Evolutionary conservation across 176 grass and related monocot genomes (phyloP), one percentile per base, ranked within the genome.

Genomic region (Tillandsia fasciculata): DNA sequence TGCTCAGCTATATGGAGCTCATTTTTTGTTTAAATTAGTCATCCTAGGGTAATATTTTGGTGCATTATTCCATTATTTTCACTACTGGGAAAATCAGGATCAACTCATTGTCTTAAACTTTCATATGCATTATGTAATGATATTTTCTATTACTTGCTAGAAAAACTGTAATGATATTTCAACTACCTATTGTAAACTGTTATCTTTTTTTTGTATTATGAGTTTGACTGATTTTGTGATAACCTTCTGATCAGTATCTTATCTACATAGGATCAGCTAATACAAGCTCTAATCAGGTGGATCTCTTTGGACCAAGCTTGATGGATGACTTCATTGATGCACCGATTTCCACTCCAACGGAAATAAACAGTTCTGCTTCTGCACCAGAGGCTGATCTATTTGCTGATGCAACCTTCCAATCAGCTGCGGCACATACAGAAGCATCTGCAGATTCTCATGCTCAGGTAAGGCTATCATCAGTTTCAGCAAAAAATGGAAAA

Each of bases 371-470:
- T 49, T 57, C 42, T 67, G 54, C 52, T 75, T 23, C 76, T 80
- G 76, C 69, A 11, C 29, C 72, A 64, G 67, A 79, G 67, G 59
- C 76, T 78, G 86, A 89, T 77, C 82, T 93, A 86, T 89, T 93
- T 86, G 79, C 83, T 3, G 63, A 67, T 79, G 28, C 70, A 42
- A 51, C 61, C 51, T 89, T 89, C 67, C 77, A 83, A 57, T 81
- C 74, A 69, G 67, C 67, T 6, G 50, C 83, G 66, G 14, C 73
- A 67, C 74, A 75, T 57, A 48, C 53, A 28, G 71, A 84, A 69
- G 26, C 68, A 80, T 66, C 71, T 66, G 22, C 73, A 64, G 33
- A 15, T 67, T 67, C 65, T 49, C 11, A 49, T 49, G 22, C 58
- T 64, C 71, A 81, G 78, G 78, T 74, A 15, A 33, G 51, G 13